phyloP scores from a whole-genome alignment of 2,329 filamentous ascomycete genomes.

The Penicillium sp. region DNA sequence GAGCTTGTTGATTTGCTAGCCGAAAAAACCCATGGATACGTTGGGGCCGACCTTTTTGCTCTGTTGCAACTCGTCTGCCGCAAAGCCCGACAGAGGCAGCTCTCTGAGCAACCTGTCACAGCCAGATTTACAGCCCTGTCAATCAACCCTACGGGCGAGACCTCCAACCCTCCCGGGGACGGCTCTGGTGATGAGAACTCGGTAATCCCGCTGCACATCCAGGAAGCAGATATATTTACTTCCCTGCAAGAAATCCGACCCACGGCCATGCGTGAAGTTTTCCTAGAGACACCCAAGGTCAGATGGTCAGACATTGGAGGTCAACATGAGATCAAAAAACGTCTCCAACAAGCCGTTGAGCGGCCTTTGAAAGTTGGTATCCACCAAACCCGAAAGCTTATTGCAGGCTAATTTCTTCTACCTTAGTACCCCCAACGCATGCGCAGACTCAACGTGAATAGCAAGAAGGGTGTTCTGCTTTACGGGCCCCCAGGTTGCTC shows the following conservation, averaged over 20 bases:
- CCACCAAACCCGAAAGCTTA: background rate
- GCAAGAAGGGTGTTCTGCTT: constrained; percentile 80
- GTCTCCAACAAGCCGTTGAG: constrained; percentile 59
- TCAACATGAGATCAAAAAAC: constrained; percentile 74
- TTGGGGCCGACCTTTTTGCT: constrained; percentile 71
- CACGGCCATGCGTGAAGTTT: constrained; percentile 85
- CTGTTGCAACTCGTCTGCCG: constrained; percentile 60
- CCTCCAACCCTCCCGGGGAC: background rate
- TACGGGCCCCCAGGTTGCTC: constrained; percentile 94
- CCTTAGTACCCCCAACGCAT: constrained; percentile 53
- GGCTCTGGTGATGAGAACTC: constrained; percentile 13
- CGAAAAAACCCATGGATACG: constrained; percentile 83
- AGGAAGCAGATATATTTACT: constrained; percentile 37
- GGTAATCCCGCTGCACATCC: constrained; percentile 32
- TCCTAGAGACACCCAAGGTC: constrained; percentile 83
- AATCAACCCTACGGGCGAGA: background rate
- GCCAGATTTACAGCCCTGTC: background rate
- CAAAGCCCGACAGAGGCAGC: constrained; percentile 39
- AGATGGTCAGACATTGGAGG: constrained; percentile 88
- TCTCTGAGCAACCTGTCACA: constrained; percentile 13
- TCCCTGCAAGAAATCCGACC: constrained; percentile 73
- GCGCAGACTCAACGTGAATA: constrained; percentile 54
- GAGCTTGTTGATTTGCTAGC: constrained; percentile 63
- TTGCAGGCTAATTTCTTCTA: constrained; percentile 9
- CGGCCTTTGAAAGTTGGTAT: constrained; percentile 57